Percentiles rank a stretch among this genome's conserved stretches.
These are phyloP conservation scores for Ganoderma multipileum DNA, from an alignment of 1,284 basidiomycete species.

Conservation along the genomic window DNA sequence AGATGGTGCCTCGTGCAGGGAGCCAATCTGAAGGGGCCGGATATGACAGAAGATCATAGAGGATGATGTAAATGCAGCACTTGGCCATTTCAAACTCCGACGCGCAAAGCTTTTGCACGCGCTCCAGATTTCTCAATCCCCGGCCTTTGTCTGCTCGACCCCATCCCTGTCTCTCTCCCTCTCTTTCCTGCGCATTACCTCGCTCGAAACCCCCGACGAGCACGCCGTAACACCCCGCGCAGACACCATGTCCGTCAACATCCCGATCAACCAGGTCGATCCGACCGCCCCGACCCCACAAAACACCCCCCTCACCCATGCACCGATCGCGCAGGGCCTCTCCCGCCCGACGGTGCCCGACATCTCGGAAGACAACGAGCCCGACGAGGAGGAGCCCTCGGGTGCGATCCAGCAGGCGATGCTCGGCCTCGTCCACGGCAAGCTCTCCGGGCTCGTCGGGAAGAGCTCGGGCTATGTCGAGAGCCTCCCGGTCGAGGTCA, in stretches of 20 bases:
- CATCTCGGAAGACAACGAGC: slow-evolving; percentile 72
- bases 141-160: slow-evolving; percentile 15
- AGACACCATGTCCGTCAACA: slow-evolving; percentile 52
- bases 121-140: slow-evolving; percentile 11
- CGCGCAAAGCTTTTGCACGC: slow-evolving; percentile 25
- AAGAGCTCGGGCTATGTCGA: slow-evolving; percentile 90
- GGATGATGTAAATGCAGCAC: not conserved
- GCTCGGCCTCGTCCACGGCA: slow-evolving; percentile 68
- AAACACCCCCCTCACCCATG: slow-evolving; percentile 80
- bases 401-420: slow-evolving; percentile 54
- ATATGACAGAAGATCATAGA: not conserved
- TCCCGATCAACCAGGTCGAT: slow-evolving; percentile 54
- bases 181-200: slow-evolving; percentile 13
- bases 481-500: slow-evolving; percentile 83
- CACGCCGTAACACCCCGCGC: slow-evolving; percentile 4
- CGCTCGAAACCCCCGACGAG: not conserved
- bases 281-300: slow-evolving; percentile 79
- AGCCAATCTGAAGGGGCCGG: not conserved
- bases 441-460: slow-evolving; percentile 75
- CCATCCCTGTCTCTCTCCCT: slow-evolving; percentile 18
- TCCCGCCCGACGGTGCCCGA: slow-evolving; percentile 75
- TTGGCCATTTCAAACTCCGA: slow-evolving; percentile 34
- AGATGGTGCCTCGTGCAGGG: not conserved
- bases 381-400: slow-evolving; percentile 54
- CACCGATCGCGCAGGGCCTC: slow-evolving; percentile 70